These are phyloP conservation scores for Asterochloris sp. DNA, from an alignment of 139 green algal species.

Conservation along the genomic window DNA sequence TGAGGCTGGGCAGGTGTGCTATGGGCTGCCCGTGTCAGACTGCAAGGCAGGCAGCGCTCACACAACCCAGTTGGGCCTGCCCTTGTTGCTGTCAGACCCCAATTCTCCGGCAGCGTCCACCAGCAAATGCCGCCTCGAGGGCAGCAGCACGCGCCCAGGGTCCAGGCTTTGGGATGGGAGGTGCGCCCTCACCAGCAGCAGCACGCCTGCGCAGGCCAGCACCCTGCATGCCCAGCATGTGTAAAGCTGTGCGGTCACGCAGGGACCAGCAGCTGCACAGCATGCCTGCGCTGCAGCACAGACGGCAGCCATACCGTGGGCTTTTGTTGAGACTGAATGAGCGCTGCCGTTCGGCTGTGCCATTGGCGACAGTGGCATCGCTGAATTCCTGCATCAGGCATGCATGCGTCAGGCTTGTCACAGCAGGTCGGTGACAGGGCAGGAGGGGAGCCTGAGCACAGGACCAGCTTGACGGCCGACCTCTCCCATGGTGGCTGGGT, in stretches of 20 bases:
- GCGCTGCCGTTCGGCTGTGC: not conserved
- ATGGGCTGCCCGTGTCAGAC: too few species aligned
- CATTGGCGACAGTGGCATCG: not conserved
- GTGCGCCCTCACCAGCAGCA: conserved; percentile 12
- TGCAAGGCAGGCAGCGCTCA: too few species aligned
- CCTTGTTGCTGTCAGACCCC: too few species aligned
- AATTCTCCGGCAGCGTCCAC: too few species aligned
- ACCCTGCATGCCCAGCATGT: conserved; percentile 17
- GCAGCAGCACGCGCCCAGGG: too few species aligned
- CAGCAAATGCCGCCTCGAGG: too few species aligned
- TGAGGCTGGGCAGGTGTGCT: not conserved
- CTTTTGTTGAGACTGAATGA: not conserved
- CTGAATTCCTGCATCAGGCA: too few species aligned
- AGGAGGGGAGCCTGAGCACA: too few species aligned
- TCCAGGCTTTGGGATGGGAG: too few species aligned
- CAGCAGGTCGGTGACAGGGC: too few species aligned
- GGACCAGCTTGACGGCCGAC: not conserved
- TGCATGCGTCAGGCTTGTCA: too few species aligned
- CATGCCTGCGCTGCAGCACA: not conserved
- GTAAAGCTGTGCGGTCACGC: not conserved
- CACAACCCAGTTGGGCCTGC: too few species aligned
- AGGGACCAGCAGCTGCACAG: not conserved
- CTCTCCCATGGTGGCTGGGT: not conserved
- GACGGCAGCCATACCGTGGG: not conserved
- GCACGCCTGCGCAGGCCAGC: conserved; percentile 24